Evolutionary conservation across 2,329 filamentous ascomycete genomes (phyloP).

Genomic region (Cadophora gregata): DNA sequence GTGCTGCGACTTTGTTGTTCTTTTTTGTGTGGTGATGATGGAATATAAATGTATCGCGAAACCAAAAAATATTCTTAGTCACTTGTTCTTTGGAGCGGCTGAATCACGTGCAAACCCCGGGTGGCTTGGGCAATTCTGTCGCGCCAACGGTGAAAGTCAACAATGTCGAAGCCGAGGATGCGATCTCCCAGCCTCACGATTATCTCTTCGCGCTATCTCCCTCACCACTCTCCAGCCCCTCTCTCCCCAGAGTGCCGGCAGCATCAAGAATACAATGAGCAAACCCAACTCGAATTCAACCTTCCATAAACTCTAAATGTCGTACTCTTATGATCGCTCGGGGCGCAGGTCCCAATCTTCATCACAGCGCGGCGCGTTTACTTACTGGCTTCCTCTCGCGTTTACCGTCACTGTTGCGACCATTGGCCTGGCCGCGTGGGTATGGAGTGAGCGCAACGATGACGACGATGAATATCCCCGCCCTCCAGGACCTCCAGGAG

Average conservation of each 20-base stretch:
- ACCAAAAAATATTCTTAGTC: neutral
- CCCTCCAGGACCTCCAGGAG: conserved; percentile 57
- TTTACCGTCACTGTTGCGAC: conserved; percentile 88
- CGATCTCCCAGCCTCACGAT: conserved; percentile 35
- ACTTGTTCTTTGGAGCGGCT: neutral
- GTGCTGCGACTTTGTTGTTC: neutral
- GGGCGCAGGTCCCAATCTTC: conserved; percentile 49
- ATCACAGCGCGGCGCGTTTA: conserved; percentile 66
- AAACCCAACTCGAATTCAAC: conserved; percentile 27
- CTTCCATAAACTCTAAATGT: conserved; percentile 53
- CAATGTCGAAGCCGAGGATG: conserved; percentile 24
- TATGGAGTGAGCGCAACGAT: conserved; percentile 87
- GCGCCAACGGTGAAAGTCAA: neutral
- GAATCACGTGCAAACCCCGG: neutral
- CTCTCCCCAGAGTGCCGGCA: conserved; percentile 22
- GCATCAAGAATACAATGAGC: conserved; percentile 34
- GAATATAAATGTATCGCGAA: neutral
- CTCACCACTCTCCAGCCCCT: conserved; percentile 19
- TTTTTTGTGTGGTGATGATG: neutral
- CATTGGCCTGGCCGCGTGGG: conserved; percentile 85
- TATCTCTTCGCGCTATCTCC: conserved; percentile 30
- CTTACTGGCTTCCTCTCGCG: conserved; percentile 88
- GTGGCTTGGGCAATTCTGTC: neutral
- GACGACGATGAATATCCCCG: conserved; percentile 57
- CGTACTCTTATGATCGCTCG: conserved; percentile 63